phyloP scores from a whole-genome alignment of 225 moss, liverwort and hornwort genomes.

The Lunularia cruciata region DNA sequence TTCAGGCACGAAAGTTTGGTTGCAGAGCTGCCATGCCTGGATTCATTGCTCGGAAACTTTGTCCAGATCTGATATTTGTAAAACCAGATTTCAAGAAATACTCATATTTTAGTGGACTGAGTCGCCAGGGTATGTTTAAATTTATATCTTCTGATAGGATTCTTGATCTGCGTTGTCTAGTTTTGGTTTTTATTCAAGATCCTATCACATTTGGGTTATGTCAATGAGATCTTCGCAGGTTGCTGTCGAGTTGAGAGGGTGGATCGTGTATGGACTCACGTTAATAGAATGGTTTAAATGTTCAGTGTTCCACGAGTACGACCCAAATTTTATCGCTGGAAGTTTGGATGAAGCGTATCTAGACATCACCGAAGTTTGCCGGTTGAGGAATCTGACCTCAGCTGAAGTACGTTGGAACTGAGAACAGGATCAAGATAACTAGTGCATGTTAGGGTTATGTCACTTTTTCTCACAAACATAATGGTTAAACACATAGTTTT shows the following conservation, averaged over 20 bases:
- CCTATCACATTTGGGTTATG: not conserved
- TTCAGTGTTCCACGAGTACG: slow-evolving; percentile 49
- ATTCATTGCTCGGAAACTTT: slow-evolving; percentile 53
- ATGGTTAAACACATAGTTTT: no score
- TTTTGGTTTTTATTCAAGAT: not conserved
- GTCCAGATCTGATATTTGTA: slow-evolving; percentile 47
- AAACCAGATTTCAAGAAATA: slow-evolving; percentile 54
- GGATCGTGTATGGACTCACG: no score
- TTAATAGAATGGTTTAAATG: not conserved
- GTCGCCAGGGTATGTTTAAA: slow-evolving; percentile 34
- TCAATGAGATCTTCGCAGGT: no score
- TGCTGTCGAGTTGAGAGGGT: no score
- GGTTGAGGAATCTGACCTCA: slow-evolving; percentile 33
- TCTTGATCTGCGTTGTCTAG: not conserved
- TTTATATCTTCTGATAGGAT: not conserved
- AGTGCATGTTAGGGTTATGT: no score
- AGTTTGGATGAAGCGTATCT: slow-evolving; percentile 58
- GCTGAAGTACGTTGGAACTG: slow-evolving; percentile 34
- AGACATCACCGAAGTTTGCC: slow-evolving; percentile 45
- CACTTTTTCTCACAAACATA: no score
- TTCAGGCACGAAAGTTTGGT: slow-evolving; percentile 51
- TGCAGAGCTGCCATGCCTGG: slow-evolving; percentile 57
- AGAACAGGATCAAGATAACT: not conserved
- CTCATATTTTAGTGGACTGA: slow-evolving; percentile 43
- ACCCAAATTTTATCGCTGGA: slow-evolving; percentile 45